Evolutionary conservation across 78 protist species (phyloP), one percentile per base, ranked within the genome.

Genomic region (Monosiga brevicollis): DNA sequence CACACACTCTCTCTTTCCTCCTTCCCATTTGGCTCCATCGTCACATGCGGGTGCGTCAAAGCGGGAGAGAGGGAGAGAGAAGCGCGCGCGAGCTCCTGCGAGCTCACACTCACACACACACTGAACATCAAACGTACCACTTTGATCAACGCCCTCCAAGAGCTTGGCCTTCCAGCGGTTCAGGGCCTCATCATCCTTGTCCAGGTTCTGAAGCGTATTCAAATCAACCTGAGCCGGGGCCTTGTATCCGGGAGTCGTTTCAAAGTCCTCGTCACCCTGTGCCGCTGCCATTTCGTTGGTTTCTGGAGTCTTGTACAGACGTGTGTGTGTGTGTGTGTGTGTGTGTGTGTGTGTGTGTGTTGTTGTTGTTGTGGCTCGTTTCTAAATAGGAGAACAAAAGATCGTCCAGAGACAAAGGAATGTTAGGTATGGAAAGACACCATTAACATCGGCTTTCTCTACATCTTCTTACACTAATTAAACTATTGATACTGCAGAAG

Each of bases 161-260:
- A 82, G 85, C 22, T 1, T 0, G 34, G 55, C 79, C 85, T 82
- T 82, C 85, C 85, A 82, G 39, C 39, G 62, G 73, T 82, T 72
- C 35, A 82, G 71, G 26, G 80, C 39, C 71, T 82, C 85, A 42
- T 82, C 85, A 35, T 82, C 72, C 29, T 15, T 38, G 72, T 82
- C 85, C 39, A 42, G 62, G 43, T 82, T n/a, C 85, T 73, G 35
- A 1, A 82, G 62, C 42, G 43, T 42, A 36, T 41, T 70, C 25
- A 82, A 79, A 35, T 55, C 75, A n/a, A 72, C 84, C 71, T 37
- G 25, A 43, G 36, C 41, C 40, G 84, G 84, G 20, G 84, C 79
- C 80, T 73, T 41, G 85, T 82, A 82, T 26, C 85, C 85, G 71
- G 84, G 76, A 23, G 78, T 71, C 55, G 55, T 73, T 9, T 80